phyloP scores from a whole-genome alignment of 2,329 filamentous ascomycete genomes.

The Verticillium tricorpus region DNA sequence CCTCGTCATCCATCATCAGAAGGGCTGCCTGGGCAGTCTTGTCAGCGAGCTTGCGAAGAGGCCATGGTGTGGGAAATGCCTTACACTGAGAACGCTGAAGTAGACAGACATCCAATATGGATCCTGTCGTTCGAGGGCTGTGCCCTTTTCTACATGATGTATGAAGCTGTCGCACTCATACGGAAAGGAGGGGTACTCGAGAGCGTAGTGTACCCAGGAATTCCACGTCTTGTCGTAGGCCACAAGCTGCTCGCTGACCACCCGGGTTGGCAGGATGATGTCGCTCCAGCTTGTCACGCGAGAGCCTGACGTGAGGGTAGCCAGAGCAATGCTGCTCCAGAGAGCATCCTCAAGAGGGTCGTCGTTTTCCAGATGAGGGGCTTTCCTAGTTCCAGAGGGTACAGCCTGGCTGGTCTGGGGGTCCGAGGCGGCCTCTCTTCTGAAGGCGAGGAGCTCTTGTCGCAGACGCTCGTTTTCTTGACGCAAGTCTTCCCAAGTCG shows the following conservation, averaged over 20 bases:
- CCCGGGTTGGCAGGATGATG: background rate
- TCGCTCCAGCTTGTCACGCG: background rate
- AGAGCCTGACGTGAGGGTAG: background rate
- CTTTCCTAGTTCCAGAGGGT: background rate
- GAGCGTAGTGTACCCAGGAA: slow-evolving; percentile 16
- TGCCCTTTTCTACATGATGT: background rate
- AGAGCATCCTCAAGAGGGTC: background rate
- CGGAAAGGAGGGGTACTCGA: slow-evolving; percentile 13
- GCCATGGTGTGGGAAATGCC: background rate
- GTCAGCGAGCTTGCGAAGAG: background rate
- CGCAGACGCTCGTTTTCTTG: slow-evolving; percentile 2
- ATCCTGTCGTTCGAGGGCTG: background rate
- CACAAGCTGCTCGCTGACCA: slow-evolving; percentile 4
- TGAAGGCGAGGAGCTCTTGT: background rate
- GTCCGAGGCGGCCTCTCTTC: background rate
- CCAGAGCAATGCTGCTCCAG: background rate
- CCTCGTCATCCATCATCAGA: slow-evolving; percentile 6
- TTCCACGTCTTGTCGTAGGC: slow-evolving; percentile 11
- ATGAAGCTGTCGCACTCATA: slow-evolving; percentile 7
- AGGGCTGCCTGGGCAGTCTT: slow-evolving; percentile 1
- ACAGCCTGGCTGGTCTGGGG: background rate
- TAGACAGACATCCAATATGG: slow-evolving; percentile 14
- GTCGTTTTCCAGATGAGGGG: background rate
- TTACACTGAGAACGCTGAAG: slow-evolving; percentile 12
- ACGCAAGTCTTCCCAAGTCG: slow-evolving; percentile 1